These are phyloP conservation scores for Asterophora lycoperdoides DNA, from an alignment of 768 basidiomycete species.

Conservation along the genomic window DNA sequence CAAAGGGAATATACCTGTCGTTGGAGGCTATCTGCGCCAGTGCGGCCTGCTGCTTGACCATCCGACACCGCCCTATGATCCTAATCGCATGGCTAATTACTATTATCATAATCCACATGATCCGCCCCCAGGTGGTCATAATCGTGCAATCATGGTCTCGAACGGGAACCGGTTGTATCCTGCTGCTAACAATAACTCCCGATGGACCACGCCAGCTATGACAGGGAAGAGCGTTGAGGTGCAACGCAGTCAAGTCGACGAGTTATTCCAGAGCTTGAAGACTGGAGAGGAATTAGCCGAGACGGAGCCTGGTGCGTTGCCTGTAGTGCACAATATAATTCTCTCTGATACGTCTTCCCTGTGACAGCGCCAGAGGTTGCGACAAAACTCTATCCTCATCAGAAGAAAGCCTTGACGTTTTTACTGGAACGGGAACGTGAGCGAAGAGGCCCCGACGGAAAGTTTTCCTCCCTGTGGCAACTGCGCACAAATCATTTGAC, in stretches of 20 bases:
- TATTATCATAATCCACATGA: slow-evolving; percentile 90
- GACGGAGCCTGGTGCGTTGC: slow-evolving; percentile 72
- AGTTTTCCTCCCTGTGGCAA: slow-evolving; percentile 72
- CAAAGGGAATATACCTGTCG: slow-evolving; percentile 84
- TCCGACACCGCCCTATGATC: slow-evolving; percentile 65
- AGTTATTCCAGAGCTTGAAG: slow-evolving; percentile 85
- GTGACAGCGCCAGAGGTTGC: slow-evolving; percentile 61
- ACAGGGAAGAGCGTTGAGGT: slow-evolving; percentile 82
- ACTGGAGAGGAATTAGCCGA: slow-evolving; percentile 84
- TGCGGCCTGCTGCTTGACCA: slow-evolving; percentile 74
- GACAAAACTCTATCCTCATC: slow-evolving; percentile 91
- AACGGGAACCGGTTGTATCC: slow-evolving; percentile 40
- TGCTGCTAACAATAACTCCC: slow-evolving; percentile 29
- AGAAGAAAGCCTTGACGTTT: slow-evolving; percentile 96
- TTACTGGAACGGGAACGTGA: slow-evolving; percentile 85
- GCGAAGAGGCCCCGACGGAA: slow-evolving; percentile 50
- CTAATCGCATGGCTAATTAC: slow-evolving; percentile 52
- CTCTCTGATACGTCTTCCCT: neutral
- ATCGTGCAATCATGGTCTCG: slow-evolving; percentile 35
- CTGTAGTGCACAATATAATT: neutral
- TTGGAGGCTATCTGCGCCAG: slow-evolving; percentile 71
- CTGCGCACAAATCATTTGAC: slow-evolving; percentile 45
- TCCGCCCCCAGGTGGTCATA: slow-evolving; percentile 67
- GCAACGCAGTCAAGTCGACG: slow-evolving; percentile 90
- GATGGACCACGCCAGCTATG: slow-evolving; percentile 56